These are phyloP conservation scores for Globisporangium cystogenes DNA, from an alignment of 352 stramenopile genomes.

Conservation along the genomic window DNA sequence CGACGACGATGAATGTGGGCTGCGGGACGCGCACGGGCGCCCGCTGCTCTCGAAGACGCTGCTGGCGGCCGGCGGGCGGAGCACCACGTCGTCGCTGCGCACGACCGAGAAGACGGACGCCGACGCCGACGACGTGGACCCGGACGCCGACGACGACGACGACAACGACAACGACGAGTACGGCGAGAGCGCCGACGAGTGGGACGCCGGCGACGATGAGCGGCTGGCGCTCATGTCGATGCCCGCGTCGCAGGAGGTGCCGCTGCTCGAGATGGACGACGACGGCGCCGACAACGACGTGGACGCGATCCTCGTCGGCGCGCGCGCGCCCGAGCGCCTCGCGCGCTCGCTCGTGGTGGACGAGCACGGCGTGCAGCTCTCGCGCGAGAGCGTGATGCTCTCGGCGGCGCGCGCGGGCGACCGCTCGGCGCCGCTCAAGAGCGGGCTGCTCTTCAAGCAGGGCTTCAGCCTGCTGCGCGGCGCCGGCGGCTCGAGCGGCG, in stretches of 20 bases:
- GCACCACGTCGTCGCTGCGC: constrained; percentile 12
- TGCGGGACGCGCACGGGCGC: background rate
- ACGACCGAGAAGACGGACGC: constrained; percentile 15
- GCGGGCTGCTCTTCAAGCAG: constrained; percentile 70
- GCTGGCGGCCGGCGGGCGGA: background rate
- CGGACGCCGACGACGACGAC: constrained; percentile 8
- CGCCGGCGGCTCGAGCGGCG: constrained; percentile 21
- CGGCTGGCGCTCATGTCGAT: constrained; percentile 27
- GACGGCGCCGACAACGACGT: constrained; percentile 41
- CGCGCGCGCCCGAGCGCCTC: constrained; percentile 39
- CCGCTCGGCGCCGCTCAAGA: constrained; percentile 51
- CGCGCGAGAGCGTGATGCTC: constrained; percentile 42
- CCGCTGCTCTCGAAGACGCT: constrained; percentile 1
- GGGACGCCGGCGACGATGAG: constrained; percentile 17
- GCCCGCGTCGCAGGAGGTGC: constrained; percentile 29
- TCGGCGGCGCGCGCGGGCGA: constrained; percentile 31
- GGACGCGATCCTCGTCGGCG: constrained; percentile 36
- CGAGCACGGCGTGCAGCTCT: constrained; percentile 56
- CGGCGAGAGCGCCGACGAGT: constrained; percentile 12
- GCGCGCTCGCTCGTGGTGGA: constrained; percentile 63
- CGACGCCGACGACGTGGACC: constrained; percentile 9
- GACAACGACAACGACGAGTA: constrained; percentile 14
- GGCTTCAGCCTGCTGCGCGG: constrained; percentile 39
- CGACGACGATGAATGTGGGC: background rate
- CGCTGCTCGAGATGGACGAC: constrained; percentile 40